Conservation (phyloP, 306 rosid genomes). For the Leucaena leucocephala region DNA sequence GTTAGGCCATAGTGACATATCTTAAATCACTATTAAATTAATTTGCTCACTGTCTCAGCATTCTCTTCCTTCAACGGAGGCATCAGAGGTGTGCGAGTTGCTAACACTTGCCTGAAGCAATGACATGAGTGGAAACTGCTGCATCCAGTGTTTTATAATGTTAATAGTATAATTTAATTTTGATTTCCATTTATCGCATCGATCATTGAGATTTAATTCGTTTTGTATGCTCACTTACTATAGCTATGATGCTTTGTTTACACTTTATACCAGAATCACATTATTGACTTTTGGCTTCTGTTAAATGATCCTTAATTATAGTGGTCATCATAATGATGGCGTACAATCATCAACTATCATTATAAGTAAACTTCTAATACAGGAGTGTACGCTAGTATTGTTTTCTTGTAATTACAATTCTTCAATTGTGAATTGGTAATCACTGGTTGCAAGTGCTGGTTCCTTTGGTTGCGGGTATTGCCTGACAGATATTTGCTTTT, state of each 20-base stretch:
- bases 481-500: constrained; percentile 24
- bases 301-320: constrained; percentile 2
- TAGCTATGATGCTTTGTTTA: background rate
- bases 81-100: background rate
- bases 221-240: background rate
- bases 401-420: background rate
- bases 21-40: background rate
- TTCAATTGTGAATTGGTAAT: constrained; percentile 16
- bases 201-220: background rate
- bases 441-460: constrained; percentile 26
- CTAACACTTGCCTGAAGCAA: constrained; percentile 28
- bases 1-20: background rate
- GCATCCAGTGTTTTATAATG: background rate
- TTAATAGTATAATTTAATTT: background rate
- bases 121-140: constrained; percentile 6
- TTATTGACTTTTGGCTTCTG: constrained; percentile 19
- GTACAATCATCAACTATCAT: background rate
- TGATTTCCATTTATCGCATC: background rate
- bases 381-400: background rate
- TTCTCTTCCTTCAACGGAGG: background rate
- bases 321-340: background rate
- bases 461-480: constrained; percentile 27
- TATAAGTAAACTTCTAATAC: background rate
- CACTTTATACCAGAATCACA: constrained; percentile 11
- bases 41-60: background rate